These are phyloP conservation scores for Aureobasidium sp. DNA, from an alignment of 2,329 filamentous ascomycete species.

Conservation along the genomic window DNA sequence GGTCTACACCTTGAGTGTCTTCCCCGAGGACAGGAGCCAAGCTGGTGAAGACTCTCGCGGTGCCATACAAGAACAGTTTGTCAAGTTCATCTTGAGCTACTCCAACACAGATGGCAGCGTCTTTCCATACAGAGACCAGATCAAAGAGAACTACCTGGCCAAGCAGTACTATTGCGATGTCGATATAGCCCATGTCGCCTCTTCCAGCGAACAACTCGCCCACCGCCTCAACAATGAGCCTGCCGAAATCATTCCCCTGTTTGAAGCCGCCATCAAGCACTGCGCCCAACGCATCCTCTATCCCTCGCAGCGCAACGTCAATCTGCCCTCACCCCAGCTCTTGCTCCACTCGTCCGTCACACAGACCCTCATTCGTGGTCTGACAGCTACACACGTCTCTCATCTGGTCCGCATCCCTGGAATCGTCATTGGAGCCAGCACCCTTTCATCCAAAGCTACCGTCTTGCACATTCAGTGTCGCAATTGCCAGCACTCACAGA, in stretches of 20 bases:
- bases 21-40: slow-evolving; percentile 40
- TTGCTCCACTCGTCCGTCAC: slow-evolving; percentile 88
- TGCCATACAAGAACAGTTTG: slow-evolving; percentile 68
- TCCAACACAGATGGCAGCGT: slow-evolving; percentile 80
- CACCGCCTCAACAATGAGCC: slow-evolving; percentile 85
- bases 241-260: slow-evolving; percentile 89
- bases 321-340: slow-evolving; percentile 84
- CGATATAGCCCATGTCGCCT: slow-evolving; percentile 91
- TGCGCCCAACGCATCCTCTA: slow-evolving; percentile 93
- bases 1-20: slow-evolving; percentile 77
- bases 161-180: slow-evolving; percentile 96
- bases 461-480: slow-evolving; percentile 80
- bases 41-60: slow-evolving; percentile 29
- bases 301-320: slow-evolving; percentile 59
- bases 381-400: slow-evolving; percentile 87
- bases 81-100: slow-evolving; percentile 89
- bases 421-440: slow-evolving; percentile 95
- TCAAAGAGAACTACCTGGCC: slow-evolving; percentile 87
- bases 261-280: slow-evolving; percentile 80
- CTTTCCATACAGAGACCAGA: slow-evolving; percentile 65
- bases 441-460: slow-evolving; percentile 92
- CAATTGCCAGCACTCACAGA: slow-evolving; percentile 67
- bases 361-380: slow-evolving; percentile 84
- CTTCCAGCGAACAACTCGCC: slow-evolving; percentile 90
- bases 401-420: slow-evolving; percentile 94